phyloP scores from a whole-genome alignment of 2,329 filamentous ascomycete species.

The Aspergillus awamori region DNA sequence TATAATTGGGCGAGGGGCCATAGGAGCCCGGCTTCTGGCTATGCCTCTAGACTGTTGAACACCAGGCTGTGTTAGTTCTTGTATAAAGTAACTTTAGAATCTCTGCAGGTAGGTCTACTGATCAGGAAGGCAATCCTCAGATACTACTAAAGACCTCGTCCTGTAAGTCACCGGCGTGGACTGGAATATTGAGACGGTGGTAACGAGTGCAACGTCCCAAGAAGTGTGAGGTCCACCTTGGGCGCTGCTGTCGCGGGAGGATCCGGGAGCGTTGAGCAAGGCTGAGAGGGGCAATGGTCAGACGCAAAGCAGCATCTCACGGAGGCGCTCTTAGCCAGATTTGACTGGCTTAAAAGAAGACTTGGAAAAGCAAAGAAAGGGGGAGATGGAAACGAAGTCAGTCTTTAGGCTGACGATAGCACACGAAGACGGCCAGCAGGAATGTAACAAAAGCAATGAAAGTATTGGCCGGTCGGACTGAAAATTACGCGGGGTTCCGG shows the following conservation, averaged over 20 bases:
- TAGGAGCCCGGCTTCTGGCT: neutral
- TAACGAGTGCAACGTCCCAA: no score
- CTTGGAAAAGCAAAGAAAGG: neutral
- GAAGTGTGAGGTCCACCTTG: neutral
- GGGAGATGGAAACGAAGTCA: neutral
- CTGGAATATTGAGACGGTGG: neutral
- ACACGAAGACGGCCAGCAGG: neutral
- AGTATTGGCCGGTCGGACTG: conserved; percentile 29
- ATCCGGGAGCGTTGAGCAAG: neutral
- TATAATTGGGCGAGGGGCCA: neutral
- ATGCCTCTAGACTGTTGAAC: neutral
- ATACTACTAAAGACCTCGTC: no score
- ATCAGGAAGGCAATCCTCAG: neutral
- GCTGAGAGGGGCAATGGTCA: neutral
- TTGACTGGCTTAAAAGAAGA: neutral
- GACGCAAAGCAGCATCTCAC: neutral
- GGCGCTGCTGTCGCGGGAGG: neutral
- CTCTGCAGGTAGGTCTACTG: neutral
- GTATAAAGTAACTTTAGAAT: neutral
- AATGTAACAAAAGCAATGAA: conserved; percentile 8
- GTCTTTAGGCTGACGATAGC: neutral
- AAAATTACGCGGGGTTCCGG: conserved; percentile 35
- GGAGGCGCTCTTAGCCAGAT: no score
- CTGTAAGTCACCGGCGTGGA: neutral
- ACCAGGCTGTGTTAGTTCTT: neutral